Base-by-base conservation (phyloP, 345 rosid genomes). In the Eucalyptus marginata region DNA sequence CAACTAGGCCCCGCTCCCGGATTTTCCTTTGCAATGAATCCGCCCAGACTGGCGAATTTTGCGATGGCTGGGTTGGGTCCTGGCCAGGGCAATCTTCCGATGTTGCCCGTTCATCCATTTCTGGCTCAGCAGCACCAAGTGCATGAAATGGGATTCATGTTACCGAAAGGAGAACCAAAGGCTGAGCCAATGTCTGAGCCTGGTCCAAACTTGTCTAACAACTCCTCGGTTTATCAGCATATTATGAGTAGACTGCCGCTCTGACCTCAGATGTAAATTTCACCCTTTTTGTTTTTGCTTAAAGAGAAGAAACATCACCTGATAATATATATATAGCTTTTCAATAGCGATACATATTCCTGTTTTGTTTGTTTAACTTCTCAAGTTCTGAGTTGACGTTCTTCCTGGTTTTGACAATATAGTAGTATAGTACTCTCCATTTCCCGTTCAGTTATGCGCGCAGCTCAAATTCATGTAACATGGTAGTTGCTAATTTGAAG, bases 241-340 rank as follows among this genome's bases (percentile, higher is more conserved):
- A 86, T 96, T 16, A 96, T 96, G 97, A 96, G 94, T 88, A 92
- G 97, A 93, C 93, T 96, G 91, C 99, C 99, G 4, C 96, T 94
- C 24, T 95, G 96, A 87, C 96, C 96, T 64, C 94, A 94, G 47
- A 94, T 94, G 96, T 95, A 76, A 76, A 76, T 76, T 40, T 76
- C 47, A 20, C 84, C 84, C 15, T 20, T 20, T 40, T 40, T 36
- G 22, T 36, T 40, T 40, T 76, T 11, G 84, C 84, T 76, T 40
- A 76, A 76, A 76, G 84, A 76, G 47, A 76, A 76, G 47, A 76
- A 76, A 76, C 84, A 76, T 76, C 84, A 40, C 47, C 84, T 22
- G 47, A 76, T 76, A 20, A 40, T 36, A 40, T 36, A 40, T 36
- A 40, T 76, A 76, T 76, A 76, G 47, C 47, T 76, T 40, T 76